Base-by-base conservation (phyloP, 2,329 filamentous ascomycete species). In the Domatiomyces catenatus region DNA sequence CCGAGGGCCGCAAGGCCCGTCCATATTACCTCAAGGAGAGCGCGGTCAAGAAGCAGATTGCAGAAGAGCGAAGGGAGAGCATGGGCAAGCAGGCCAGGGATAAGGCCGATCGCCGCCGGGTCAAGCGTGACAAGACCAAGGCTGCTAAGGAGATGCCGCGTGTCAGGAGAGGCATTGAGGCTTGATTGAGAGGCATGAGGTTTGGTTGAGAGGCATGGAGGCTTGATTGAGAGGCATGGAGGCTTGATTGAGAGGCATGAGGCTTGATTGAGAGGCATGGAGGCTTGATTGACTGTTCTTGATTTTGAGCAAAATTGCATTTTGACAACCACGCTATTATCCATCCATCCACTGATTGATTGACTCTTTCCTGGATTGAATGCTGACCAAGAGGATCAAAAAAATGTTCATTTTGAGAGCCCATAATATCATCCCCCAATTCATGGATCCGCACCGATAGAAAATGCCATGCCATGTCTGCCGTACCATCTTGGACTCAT, bases 11-110 rank as follows among this genome's bases (percentile, higher is more conserved):
- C 79, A 72, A 71, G 62, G 64, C 62, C 48, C 80, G 77, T 64
- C 90, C 92, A 0, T 98, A 88, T 70, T 96, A 86, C 68, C 71
- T 96, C 61, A 98, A 98, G 78, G 83, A 82, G 71, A 80, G 81
- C 62, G 90, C 95, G 69, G 79, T 92, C 73, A 94, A 92, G 81
- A 87, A 90, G 73, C 73, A 83, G 67, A 73, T 88, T 50, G 71
- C 95, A 55, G 73, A 85, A 62, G 82, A 92, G 60, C 80, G 83
- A 64, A 95, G 85, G 67, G 77, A 82, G 60, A 77, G 78, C 53
- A 84, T 96, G 83, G 92, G 86, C 68, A 83, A 84, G 64, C 83
- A 81, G 65, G 82, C 95, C 68, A 77, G 88, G 53, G 84, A 93
- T 55, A 84, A 81, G 70, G 80, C 83, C 12, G 86, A 96, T 61